Conservation (phyloP, 176 grass and related monocot genomes). For the Luzula sylvatica region DNA sequence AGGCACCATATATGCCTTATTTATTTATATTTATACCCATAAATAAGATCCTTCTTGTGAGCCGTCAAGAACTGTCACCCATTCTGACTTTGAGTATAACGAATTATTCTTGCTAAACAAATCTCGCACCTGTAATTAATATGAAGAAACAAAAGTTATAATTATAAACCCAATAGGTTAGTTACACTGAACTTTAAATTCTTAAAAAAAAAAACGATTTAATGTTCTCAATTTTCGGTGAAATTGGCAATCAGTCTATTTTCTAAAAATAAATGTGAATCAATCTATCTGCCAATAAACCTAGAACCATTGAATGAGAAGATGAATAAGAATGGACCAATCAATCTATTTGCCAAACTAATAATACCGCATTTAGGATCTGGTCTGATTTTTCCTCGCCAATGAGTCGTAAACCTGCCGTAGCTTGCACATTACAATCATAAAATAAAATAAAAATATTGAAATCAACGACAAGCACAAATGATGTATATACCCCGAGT, state of each 20-base stretch:
- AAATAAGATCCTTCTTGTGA: conserved; percentile 49
- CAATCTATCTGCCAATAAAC: not conserved
- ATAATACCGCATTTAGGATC: conserved; percentile 39
- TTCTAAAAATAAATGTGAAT: not conserved
- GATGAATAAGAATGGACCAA: not conserved
- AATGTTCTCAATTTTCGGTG: no score
- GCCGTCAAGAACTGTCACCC: conserved; percentile 35
- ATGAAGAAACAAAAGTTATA: not conserved
- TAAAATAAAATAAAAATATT: no score
- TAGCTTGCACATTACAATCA: conserved; percentile 20
- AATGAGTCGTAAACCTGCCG: conserved; percentile 27
- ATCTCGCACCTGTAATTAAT: conserved; percentile 18
- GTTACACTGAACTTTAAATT: no score
- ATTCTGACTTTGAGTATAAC: conserved; percentile 25
- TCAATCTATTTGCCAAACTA: no score
- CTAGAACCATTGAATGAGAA: not conserved
- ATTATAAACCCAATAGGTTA: not conserved
- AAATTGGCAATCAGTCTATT: not conserved
- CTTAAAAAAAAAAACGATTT: not conserved
- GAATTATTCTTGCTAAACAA: conserved; percentile 31
- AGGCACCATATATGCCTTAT: no score
- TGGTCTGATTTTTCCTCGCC: conserved; percentile 27
- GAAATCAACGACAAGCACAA: no score
- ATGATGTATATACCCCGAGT: conserved; percentile 22
- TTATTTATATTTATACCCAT: no score